phyloP scores from a whole-genome alignment of 2,329 filamentous ascomycete genomes.

The Mollisiaceae sp. region DNA sequence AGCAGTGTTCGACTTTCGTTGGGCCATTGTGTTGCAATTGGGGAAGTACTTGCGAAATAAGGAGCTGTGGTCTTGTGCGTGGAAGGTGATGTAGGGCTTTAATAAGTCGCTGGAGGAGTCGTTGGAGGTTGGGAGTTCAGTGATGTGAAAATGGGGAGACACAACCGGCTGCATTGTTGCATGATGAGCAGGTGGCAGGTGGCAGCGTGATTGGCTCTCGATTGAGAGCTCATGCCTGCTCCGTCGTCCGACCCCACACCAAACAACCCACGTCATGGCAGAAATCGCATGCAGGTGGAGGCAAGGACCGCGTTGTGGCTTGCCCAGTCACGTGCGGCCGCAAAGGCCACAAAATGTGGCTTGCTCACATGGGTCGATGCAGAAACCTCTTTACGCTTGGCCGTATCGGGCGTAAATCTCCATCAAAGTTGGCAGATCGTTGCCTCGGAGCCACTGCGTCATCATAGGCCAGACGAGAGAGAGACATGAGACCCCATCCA shows the following conservation, averaged over 20 bases:
- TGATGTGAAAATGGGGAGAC: constrained; percentile 1
- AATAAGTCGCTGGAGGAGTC: neutral
- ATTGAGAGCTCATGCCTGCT: neutral
- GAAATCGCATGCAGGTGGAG: neutral
- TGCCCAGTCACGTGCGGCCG: constrained; percentile 11
- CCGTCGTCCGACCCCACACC: constrained; percentile 14
- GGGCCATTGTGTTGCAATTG: constrained; percentile 38
- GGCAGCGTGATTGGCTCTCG: neutral
- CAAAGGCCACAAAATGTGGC: constrained; percentile 11
- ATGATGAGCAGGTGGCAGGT: constrained; percentile 14
- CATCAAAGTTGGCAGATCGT: constrained; percentile 25
- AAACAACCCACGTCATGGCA: constrained; percentile 24
- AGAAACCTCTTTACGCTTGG: neutral
- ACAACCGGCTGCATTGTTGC: neutral
- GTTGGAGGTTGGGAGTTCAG: neutral
- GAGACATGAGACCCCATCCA: neutral
- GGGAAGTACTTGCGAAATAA: neutral
- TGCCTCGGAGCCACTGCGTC: constrained; percentile 16
- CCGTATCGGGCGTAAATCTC: constrained; percentile 3
- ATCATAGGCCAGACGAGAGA: constrained; percentile 16
- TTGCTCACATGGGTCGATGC: neutral
- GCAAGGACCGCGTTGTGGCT: neutral
- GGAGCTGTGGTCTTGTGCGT: constrained; percentile 4
- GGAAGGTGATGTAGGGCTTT: neutral
- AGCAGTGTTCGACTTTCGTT: constrained; percentile 45